These are phyloP conservation scores for Neurospora pannonica DNA, from an alignment of 495 filamentous ascomycete species.

Conservation along the genomic window DNA sequence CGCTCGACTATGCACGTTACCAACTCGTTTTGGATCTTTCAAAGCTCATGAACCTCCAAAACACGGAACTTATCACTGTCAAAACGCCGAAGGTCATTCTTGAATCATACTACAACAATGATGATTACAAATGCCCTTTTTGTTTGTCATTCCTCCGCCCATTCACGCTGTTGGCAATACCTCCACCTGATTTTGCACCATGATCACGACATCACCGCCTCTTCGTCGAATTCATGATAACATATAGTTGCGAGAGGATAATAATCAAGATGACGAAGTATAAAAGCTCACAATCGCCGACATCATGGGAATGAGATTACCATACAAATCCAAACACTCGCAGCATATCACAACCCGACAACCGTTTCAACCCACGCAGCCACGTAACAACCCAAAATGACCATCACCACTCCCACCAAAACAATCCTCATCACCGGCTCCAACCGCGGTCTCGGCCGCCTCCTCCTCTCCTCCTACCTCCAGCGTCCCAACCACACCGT, in stretches of 20 bases:
- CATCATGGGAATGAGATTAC: neutral
- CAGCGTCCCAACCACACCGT: conserved; percentile 21
- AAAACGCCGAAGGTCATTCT: neutral
- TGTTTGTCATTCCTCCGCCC: neutral
- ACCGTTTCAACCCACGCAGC: neutral
- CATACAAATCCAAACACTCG: neutral
- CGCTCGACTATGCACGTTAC: neutral
- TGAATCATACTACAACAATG: neutral
- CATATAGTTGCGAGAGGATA: neutral
- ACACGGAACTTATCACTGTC: neutral
- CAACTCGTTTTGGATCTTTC: neutral
- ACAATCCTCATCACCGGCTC: conserved; percentile 24
- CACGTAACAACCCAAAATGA: neutral
- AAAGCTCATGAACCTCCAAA: neutral
- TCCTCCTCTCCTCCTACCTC: conserved; percentile 18
- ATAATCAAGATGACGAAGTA: neutral
- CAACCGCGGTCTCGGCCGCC: conserved; percentile 23
- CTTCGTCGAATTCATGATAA: neutral
- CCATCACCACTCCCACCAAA: neutral
- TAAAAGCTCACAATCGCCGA: neutral
- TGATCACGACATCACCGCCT: neutral
- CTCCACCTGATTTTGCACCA: neutral
- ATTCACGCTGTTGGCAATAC: neutral
- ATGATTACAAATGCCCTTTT: neutral
- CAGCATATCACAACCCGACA: neutral